Conservation (phyloP, 345 rosid genomes). For the Turnera subulata region DNA sequence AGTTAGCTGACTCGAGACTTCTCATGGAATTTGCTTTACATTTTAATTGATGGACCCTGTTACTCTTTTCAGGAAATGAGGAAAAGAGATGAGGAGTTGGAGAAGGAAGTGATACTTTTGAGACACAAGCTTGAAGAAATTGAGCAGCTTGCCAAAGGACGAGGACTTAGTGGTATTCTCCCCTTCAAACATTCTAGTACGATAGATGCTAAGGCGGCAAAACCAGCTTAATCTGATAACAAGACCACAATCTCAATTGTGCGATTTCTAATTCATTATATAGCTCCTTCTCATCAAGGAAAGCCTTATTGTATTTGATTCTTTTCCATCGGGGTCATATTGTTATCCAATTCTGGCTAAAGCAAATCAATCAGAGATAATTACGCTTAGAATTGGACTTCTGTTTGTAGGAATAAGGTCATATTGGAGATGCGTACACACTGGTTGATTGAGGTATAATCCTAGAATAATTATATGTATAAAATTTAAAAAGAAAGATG, state of each 20-base stretch:
- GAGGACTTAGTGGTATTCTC: slow-evolving; percentile 61
- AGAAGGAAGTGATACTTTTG: slow-evolving; percentile 55
- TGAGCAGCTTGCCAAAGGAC: slow-evolving; percentile 65
- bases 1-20: too few relatives aligned
- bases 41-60: neutral
- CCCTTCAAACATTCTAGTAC: slow-evolving; percentile 38
- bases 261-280: slow-evolving; percentile 13
- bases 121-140: slow-evolving; percentile 54
- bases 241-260: neutral
- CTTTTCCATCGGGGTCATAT: slow-evolving; percentile 11
- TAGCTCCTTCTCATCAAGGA: slow-evolving; percentile 12
- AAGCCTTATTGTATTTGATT: slow-evolving; percentile 21
- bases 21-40: too few relatives aligned
- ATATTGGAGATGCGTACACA: neutral
- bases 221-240: slow-evolving; percentile 13
- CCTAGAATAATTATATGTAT: too few relatives aligned
- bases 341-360: too few relatives aligned
- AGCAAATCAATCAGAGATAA: too few relatives aligned
- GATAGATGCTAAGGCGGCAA: slow-evolving; percentile 1
- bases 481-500: too few relatives aligned
- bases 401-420: slow-evolving; percentile 13
- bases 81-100: slow-evolving; percentile 56
- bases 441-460: neutral
- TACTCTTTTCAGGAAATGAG: slow-evolving; percentile 45
- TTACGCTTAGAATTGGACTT: slow-evolving; percentile 7